These are phyloP conservation scores for Verticillium klebahnii DNA, from an alignment of 2,329 filamentous ascomycete species.

Conservation along the genomic window DNA sequence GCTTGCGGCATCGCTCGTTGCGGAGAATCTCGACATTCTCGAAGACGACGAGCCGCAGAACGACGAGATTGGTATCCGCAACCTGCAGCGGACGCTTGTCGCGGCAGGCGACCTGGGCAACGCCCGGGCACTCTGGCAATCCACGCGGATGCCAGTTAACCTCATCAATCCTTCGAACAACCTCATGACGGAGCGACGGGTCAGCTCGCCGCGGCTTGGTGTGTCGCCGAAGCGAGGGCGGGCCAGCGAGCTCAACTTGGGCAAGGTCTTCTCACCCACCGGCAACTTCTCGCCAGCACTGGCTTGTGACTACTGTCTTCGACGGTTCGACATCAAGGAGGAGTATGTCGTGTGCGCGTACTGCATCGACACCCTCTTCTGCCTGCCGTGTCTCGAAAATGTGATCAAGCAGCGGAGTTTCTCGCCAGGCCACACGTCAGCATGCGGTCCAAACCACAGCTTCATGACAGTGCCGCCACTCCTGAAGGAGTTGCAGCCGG, in stretches of 20 bases:
- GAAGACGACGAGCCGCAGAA: slow-evolving; percentile 36
- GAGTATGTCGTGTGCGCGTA: slow-evolving; percentile 29
- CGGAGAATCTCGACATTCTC: slow-evolving; percentile 31
- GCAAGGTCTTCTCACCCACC: slow-evolving; percentile 12
- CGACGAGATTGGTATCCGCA: slow-evolving; percentile 35
- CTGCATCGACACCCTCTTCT: slow-evolving; percentile 33
- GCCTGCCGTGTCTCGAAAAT: slow-evolving; percentile 25
- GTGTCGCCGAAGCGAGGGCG: slow-evolving; percentile 9
- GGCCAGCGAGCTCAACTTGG: slow-evolving; percentile 16
- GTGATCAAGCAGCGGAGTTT: slow-evolving; percentile 24
- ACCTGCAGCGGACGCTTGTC: slow-evolving; percentile 32
- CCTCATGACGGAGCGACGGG: slow-evolving; percentile 11
- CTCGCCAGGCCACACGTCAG: slow-evolving; percentile 17
- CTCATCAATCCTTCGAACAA: slow-evolving; percentile 6
- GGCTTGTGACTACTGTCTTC: slow-evolving; percentile 32
- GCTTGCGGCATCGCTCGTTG: slow-evolving; percentile 26
- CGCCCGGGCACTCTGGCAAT: slow-evolving; percentile 30
- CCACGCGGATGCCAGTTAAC: slow-evolving; percentile 24
- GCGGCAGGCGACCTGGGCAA: slow-evolving; percentile 30
- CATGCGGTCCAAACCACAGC: slow-evolving; percentile 25
- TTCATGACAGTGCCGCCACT: slow-evolving; percentile 34
- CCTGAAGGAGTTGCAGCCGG: slow-evolving; percentile 26
- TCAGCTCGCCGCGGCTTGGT: slow-evolving; percentile 9
- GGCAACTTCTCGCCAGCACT: slow-evolving; percentile 2
- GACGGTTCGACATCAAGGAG: slow-evolving; percentile 23